Evolutionary conservation across 805 yeast species (phyloP).

Genomic region (Henningerozyma blattae): DNA sequence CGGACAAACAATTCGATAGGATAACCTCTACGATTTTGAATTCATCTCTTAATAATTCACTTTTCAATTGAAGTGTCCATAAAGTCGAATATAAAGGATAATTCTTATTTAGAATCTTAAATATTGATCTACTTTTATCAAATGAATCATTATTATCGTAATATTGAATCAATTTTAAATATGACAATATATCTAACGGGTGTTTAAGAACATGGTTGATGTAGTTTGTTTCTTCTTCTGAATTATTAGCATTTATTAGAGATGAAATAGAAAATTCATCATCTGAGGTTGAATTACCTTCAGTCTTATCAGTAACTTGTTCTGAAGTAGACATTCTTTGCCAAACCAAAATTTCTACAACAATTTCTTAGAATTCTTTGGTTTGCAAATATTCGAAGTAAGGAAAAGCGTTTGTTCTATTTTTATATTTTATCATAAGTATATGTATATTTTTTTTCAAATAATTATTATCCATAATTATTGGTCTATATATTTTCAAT

Average conservation of each 20-base stretch:
- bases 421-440: too few species aligned
- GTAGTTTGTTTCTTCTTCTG: slow-evolving; percentile 35
- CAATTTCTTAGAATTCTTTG: background rate
- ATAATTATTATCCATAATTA: too few species aligned
- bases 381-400: slow-evolving; percentile 1
- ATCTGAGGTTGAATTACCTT: too few species aligned
- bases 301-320: too few species aligned
- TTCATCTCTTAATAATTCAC: slow-evolving; percentile 53
- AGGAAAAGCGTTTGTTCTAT: too few species aligned
- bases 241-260: too few species aligned
- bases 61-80: slow-evolving; percentile 67
- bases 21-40: slow-evolving; percentile 53
- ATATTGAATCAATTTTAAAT: slow-evolving; percentile 42
- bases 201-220: too few species aligned
- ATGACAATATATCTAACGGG: slow-evolving; percentile 41
- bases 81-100: slow-evolving; percentile 59
- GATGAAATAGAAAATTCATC: too few species aligned
- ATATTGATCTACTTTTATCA: slow-evolving; percentile 46
- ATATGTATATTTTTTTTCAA: too few species aligned
- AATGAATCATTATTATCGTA: slow-evolving; percentile 41
- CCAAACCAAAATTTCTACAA: background rate
- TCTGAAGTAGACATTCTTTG: too few species aligned
- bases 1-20: slow-evolving; percentile 51
- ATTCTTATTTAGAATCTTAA: slow-evolving; percentile 44
- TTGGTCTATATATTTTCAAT: too few species aligned